Conservation (phyloP, 2,329 filamentous ascomycete genomes). For the Aspergillus intermedius region DNA sequence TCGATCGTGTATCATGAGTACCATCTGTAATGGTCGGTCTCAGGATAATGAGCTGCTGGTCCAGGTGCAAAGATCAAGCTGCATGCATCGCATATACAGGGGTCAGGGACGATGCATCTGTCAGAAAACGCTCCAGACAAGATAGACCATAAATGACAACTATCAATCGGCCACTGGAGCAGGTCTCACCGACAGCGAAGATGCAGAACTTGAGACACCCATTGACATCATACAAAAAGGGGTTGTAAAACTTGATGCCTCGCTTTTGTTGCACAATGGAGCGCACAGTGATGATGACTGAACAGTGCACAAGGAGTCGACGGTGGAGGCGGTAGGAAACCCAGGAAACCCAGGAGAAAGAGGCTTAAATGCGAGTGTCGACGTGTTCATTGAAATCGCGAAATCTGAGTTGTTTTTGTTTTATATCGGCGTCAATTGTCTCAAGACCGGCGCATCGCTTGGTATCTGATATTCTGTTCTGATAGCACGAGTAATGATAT, state of each 20-base stretch:
- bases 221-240: background rate
- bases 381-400: background rate
- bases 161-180: background rate
- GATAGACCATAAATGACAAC: background rate
- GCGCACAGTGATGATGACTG: background rate
- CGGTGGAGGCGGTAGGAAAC: background rate
- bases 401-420: no score
- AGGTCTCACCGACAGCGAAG: background rate
- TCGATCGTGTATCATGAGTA: no score
- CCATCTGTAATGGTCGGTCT: no score
- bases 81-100: background rate
- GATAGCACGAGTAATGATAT: background rate
- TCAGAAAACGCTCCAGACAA: background rate
- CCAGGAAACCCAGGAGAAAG: background rate
- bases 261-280: background rate
- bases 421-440: no score
- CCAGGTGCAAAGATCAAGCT: no score
- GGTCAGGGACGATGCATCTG: background rate
- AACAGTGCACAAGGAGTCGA: background rate
- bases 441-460: no score
- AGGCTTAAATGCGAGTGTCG: background rate
- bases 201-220: background rate
- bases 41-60: no score
- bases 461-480: no score
- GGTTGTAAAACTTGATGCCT: background rate